Evolutionary conservation across 139 green algal species (phyloP).

Genomic region (Coccomyxa sp.): DNA sequence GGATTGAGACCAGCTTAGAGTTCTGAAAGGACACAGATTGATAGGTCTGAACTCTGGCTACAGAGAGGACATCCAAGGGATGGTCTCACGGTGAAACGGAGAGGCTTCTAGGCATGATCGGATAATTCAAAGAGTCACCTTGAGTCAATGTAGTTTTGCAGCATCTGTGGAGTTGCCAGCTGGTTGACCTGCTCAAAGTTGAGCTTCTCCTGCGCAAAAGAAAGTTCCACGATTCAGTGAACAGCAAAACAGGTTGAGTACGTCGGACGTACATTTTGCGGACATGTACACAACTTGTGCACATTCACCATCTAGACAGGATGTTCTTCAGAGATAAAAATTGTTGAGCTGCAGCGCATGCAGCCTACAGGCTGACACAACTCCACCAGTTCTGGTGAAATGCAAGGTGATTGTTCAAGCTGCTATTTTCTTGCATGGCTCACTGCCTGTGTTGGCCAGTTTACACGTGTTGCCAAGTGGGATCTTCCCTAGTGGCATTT

Average conservation of each 20-base stretch:
- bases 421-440: neutral
- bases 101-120: neutral
- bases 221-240: neutral
- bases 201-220: slow-evolving; percentile 21
- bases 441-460: too few relatives aligned
- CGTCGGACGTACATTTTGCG: neutral
- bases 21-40: neutral
- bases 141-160: slow-evolving; percentile 4
- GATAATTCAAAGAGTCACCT: neutral
- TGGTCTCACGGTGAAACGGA: neutral
- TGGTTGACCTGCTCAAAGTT: slow-evolving; percentile 34
- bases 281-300: neutral
- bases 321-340: neutral
- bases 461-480: too few relatives aligned
- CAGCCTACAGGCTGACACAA: neutral
- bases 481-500: too few relatives aligned
- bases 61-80: neutral
- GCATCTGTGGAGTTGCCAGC: slow-evolving; percentile 35
- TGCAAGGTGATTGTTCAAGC: neutral
- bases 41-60: neutral
- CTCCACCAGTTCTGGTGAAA: neutral
- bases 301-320: neutral
- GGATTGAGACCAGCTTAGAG: neutral
- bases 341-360: neutral
- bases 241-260: neutral